Base-by-base conservation (phyloP, 345 rosid species). In the Noccaea bulbosa region DNA sequence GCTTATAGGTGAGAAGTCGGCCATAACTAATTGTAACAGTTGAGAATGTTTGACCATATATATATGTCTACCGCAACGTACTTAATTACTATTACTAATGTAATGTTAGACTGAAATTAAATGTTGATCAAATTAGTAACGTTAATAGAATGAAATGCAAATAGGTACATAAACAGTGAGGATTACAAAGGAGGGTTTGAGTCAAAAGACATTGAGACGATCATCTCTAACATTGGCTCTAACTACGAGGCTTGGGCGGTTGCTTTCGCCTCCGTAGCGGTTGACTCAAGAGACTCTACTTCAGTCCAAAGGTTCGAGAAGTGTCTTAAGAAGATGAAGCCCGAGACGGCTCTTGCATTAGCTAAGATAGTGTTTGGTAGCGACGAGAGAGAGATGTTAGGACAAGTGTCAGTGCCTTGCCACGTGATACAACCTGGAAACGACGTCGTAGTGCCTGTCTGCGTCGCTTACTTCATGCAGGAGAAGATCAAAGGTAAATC, bases 181-280 rank as follows among this genome's bases (percentile, higher is more conserved):
- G 85, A 80, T 15, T 90, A 88, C 37, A 73, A 81, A 75, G 92
- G 96, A 72, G 93, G 93, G 32, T 83, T 86, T 32, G 75, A 73
- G 24, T 47, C 45, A 9, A 68, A 77, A 62, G 81, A 80, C 7
- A 45, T 88, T 2, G 87, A 86, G 0, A 5, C 58, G 5, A 33
- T 90, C n/a, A 62, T 90, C 15, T 30, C 78, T 35, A 71, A 10
- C 83, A 69, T 90, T 27, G 86, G 76, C 72, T 71, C 87, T 22
- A 67, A 85, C 78, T 85, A 66, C 61, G 59, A 79, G 24, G 74
- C 74, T 17, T 90, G 96, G 93, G 72, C 83, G 1, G 20, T 65
- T 3, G 60, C 30, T 35, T 90, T 90, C 53, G 48, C 91, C 1
- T 33, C 87, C 2, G 9, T 78, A 1, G 84, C 32, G 7, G 81